These are phyloP conservation scores for Ophiostoma novo-ulmi DNA, from an alignment of 2,329 filamentous ascomycete species.

Conservation along the genomic window DNA sequence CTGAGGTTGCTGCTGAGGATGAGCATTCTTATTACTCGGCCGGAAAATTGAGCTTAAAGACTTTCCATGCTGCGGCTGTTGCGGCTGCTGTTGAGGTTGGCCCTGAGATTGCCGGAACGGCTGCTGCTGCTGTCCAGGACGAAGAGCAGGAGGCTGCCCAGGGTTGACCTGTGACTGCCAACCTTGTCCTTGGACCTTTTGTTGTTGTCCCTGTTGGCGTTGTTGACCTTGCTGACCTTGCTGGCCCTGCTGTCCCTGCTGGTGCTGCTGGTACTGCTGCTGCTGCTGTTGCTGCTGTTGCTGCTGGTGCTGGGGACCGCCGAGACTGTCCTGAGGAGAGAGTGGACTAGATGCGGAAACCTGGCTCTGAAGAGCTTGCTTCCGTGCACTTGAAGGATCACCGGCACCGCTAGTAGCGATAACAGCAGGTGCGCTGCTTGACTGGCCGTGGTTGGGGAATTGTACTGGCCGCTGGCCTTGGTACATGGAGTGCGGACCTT, in stretches of 20 bases:
- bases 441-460: background rate
- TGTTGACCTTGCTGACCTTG: background rate
- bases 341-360: constrained; percentile 17
- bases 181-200: background rate
- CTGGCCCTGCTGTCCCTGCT: background rate
- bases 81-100: background rate
- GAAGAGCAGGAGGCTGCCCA: background rate
- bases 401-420: background rate
- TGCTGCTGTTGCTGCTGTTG: background rate
- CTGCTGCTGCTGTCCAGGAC: background rate
- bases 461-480: constrained; percentile 21
- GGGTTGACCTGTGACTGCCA: constrained; percentile 5
- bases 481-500: constrained; percentile 19
- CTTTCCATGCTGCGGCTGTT: background rate
- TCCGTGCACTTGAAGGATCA: constrained; percentile 9
- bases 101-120: background rate
- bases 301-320: background rate
- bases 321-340: background rate
- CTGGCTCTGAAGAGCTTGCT: constrained; percentile 24
- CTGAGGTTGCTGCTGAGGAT: constrained; percentile 14
- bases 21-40: background rate
- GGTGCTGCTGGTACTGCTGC: background rate
- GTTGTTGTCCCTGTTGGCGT: background rate
- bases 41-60: constrained; percentile 13
- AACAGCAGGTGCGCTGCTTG: background rate